phyloP scores from a whole-genome alignment of 1,284 basidiomycete species.

The Ustilago lituana region DNA sequence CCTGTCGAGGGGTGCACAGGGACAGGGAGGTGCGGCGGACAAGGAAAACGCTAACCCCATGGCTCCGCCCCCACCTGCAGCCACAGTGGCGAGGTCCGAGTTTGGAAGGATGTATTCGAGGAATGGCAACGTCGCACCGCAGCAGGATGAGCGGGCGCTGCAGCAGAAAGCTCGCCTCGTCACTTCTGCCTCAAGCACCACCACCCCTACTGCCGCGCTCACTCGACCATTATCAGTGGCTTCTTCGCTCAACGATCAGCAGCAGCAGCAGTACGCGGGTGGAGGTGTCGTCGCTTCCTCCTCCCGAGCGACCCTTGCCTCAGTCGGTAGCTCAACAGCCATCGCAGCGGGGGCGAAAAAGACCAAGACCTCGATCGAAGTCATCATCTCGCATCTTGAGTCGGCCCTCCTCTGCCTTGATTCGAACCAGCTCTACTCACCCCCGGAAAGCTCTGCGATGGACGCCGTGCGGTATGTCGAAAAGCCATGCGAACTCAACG shows the following conservation, averaged over 20 bases:
- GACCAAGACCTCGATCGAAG: slow-evolving; percentile 49
- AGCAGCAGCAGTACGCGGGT: too few species aligned
- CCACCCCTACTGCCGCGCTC: background rate
- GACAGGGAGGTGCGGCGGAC: slow-evolving; percentile 23
- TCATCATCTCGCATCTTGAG: slow-evolving; percentile 74
- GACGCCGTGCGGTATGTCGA: slow-evolving; percentile 28
- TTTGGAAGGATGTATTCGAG: slow-evolving; percentile 37
- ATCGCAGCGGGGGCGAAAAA: slow-evolving; percentile 24
- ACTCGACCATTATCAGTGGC: slow-evolving; percentile 20
- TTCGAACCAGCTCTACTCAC: slow-evolving; percentile 73
- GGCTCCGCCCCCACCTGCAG: slow-evolving; percentile 29
- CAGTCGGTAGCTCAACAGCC: slow-evolving; percentile 27
- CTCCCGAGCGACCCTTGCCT: slow-evolving; percentile 30
- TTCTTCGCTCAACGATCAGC: slow-evolving; percentile 13
- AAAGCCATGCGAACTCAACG: slow-evolving; percentile 61
- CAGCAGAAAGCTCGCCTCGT: slow-evolving; percentile 56
- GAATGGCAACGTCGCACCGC: slow-evolving; percentile 18
- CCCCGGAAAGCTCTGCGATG: slow-evolving; percentile 58
- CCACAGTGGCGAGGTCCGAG: slow-evolving; percentile 13
- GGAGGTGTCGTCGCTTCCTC: too few species aligned
- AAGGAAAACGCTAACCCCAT: slow-evolving; percentile 59
- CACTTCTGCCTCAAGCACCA: background rate
- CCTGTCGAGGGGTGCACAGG: background rate
- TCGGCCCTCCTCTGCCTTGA: slow-evolving; percentile 77
- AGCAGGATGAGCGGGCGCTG: slow-evolving; percentile 20